Evolutionary conservation across 306 rosid genomes (phyloP), one percentile per base, ranked within the genome.

Genomic region (Cicer bijugum): DNA sequence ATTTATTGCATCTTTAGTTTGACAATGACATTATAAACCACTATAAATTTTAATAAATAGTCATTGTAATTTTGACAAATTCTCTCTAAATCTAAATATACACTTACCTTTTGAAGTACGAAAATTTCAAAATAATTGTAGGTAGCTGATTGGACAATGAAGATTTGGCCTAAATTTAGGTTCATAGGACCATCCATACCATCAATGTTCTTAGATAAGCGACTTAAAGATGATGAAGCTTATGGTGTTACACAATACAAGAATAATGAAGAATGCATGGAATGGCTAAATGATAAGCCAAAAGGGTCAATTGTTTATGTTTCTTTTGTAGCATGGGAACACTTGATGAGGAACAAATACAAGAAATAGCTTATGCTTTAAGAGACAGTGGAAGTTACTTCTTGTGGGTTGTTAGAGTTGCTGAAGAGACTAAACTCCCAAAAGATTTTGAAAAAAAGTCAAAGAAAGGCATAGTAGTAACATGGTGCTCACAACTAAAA

Each of bases 181-280:
- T 3, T 55, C 1, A 20, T 77, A 4, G 81, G 81, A 38, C 81
- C 81, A 16, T 69, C 45, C 44, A 69, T 77, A 35, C 81, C 81
- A 77, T 59, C 53, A 0, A 38, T 58, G 6, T 69, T 46, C 12
- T 69, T 69, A 17, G 75, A 59, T 28, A 77, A 77, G 6, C 8
- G 4, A 69, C 11, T 19, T 4, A 16, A 77, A 58, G 44, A 59
- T 46, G 81, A 77, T 15, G 39, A 76, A 58, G 76, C 69, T 39
- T 77, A 77, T 8, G 55, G 53, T 8, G 19, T 8, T 6, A 1
- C 71, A 4, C 9, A 47, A 37, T 69, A 57, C 63, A 50, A 46
- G 5, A 37, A 10, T 15, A 56, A 23, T 20, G 74, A 50, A 69
- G 58, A 69, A 14, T 55, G 66, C 9, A 19, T 56, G 12, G 28